phyloP scores from a whole-genome alignment of 2,329 filamentous ascomycete genomes.

The Chrysoporthe cubensis region DNA sequence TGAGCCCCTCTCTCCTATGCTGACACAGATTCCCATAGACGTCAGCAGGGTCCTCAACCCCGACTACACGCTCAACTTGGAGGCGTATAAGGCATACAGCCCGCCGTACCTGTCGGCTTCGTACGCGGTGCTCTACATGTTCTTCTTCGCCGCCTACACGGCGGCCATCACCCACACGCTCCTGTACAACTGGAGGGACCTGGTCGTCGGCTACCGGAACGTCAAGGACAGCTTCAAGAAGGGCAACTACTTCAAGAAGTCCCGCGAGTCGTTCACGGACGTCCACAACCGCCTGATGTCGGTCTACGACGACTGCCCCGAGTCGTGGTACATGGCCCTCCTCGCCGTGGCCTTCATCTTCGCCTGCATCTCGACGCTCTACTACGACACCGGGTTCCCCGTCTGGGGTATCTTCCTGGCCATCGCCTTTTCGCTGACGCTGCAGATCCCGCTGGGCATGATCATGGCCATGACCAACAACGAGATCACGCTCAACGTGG shows the following conservation, averaged over 20 bases:
- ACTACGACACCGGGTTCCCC: conserved; percentile 45
- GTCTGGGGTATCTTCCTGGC: conserved; percentile 48
- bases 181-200: conserved; percentile 57
- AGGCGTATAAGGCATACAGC: conserved; percentile 33
- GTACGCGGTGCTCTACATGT: conserved; percentile 48
- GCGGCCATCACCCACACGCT: conserved; percentile 54
- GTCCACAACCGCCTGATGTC: conserved; percentile 53
- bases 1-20: not conserved
- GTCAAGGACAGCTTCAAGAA: conserved; percentile 50
- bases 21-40: conserved; percentile 2
- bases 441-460: conserved; percentile 50
- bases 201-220: conserved; percentile 53
- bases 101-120: conserved; percentile 34
- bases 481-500: conserved; percentile 47
- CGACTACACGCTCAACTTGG: conserved; percentile 32
- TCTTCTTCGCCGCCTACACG: conserved; percentile 60
- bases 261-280: conserved; percentile 36
- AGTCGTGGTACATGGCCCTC: conserved; percentile 38
- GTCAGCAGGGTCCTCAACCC: conserved; percentile 15
- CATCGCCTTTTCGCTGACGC: conserved; percentile 45
- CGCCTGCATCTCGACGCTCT: conserved; percentile 38
- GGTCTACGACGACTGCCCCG: conserved; percentile 32
- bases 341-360: conserved; percentile 37
- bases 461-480: conserved; percentile 48
- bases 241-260: conserved; percentile 41